Evolutionary conservation across 2,329 filamentous ascomycete genomes (phyloP).

Genomic region (Ophiostoma quercus): DNA sequence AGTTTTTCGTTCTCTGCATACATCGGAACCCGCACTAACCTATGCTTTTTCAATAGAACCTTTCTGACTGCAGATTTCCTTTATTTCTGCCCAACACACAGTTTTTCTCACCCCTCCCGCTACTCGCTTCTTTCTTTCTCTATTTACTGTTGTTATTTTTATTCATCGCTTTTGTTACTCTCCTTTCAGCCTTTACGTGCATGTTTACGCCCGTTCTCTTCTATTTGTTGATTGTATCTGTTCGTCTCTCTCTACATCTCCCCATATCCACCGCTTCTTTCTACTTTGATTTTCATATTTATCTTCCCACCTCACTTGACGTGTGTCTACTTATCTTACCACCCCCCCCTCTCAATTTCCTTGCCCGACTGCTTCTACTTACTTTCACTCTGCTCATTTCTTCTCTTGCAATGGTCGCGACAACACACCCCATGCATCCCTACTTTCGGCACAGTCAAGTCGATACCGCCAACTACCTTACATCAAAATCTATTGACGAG

Average conservation of each 20-base stretch:
- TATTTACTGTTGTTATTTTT: constrained; percentile 5
- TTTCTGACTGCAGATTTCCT: constrained; percentile 12
- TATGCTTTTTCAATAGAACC: constrained; percentile 23
- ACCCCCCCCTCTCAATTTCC: neutral
- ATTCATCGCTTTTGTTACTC: neutral
- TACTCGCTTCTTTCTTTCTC: neutral
- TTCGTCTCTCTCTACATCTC: constrained; percentile 9
- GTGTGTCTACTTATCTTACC: constrained; percentile 11
- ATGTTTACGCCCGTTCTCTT: neutral
- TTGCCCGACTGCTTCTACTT: neutral
- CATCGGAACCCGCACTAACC: constrained; percentile 25
- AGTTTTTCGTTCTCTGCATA: constrained; percentile 16
- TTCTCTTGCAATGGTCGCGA: constrained; percentile 44
- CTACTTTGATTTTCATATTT: neutral
- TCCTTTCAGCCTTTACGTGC: neutral
- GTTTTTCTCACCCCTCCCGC: neutral
- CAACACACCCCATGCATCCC: constrained; percentile 47
- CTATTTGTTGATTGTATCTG: constrained; percentile 1
- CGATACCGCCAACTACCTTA: constrained; percentile 44
- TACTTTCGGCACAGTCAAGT: constrained; percentile 49
- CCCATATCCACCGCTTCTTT: constrained; percentile 9
- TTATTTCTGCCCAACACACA: constrained; percentile 26
- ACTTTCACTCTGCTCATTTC: neutral
- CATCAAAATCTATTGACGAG: constrained; percentile 54
- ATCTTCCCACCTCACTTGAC: neutral